A percentile compares a stretch with the other conserved stretches of the same genome.
Conservation (phyloP, 371 early-diverging fungal species). For the Apophysomyces sp. region DNA sequence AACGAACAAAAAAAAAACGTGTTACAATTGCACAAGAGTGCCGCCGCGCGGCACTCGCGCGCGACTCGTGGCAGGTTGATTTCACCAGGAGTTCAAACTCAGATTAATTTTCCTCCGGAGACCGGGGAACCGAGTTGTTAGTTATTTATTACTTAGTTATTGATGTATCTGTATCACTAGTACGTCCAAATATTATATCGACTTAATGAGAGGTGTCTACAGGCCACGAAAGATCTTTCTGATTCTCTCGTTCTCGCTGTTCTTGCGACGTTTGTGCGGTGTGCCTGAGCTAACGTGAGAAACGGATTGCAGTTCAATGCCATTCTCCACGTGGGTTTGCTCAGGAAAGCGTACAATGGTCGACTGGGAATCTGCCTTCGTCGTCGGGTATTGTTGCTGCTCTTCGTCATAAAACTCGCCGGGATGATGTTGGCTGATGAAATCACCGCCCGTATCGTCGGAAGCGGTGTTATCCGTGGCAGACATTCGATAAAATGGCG, state of each 20-base stretch:
- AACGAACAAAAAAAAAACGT: not conserved
- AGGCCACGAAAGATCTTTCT: constrained; percentile 8
- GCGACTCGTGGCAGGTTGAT: not conserved
- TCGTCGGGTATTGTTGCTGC: not conserved
- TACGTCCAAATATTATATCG: not conserved
- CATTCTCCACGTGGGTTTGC: not conserved
- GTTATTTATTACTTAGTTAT: not conserved
- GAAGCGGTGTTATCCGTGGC: not conserved
- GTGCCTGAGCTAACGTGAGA: not conserved
- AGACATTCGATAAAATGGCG: constrained; percentile 14
- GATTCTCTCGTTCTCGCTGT: constrained; percentile 6
- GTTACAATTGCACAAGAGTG: not conserved
- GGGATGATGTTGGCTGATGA: not conserved
- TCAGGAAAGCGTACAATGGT: constrained; percentile 6
- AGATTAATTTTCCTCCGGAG: not conserved
- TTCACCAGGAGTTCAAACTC: not conserved
- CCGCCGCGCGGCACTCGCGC: not conserved
- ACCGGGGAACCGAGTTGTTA: not conserved
- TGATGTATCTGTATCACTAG: not conserved
- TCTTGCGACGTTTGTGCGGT: constrained; percentile 1
- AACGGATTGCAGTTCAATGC: not conserved
- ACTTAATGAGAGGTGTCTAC: not conserved
- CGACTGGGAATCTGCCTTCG: constrained; percentile 5
- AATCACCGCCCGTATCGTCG: not conserved
- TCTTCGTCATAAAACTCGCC: not conserved